Evolutionary conservation across 2,329 filamentous ascomycete species (phyloP), one percentile per base, ranked within the genome.

Genomic region (Chaetomiaceae sp.): DNA sequence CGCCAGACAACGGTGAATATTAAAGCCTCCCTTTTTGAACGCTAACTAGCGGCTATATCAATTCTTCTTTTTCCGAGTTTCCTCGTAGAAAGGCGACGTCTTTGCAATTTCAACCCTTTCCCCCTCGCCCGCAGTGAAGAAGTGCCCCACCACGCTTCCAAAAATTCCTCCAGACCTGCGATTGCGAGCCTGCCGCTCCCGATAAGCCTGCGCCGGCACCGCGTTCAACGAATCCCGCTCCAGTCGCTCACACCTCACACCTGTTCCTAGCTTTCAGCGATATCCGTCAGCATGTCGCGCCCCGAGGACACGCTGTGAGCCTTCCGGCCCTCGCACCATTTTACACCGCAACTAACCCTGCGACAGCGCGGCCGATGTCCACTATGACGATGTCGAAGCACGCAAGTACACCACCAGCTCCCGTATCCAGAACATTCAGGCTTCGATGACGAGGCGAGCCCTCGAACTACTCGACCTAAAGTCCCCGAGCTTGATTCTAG

Each of bases 371-470:
- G 92, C 94, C 60, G 94, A 99, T 74, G 86, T 97, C 67, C 95
- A 95, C 77, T 99, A 99, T 80, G 87, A 96, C 77, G 92, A 97
- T 74, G 78, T 79, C 70, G 92, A 96, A 77, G 92, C 94, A 29
- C 87, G 89, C 69, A 97, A 97, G 78, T 99, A 99, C 77, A 97
- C 94, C 8, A 96, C 92, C 4, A 92, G 85, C 59, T 96, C 90
- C 4, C 90, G 94, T 59, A 97, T 99, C 67, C 89, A 94, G 66
- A 90, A 89, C 63, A 96, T 99, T 64, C 94, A 99, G 71, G 87
- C 91, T 0, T 82, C 84, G 58, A 99, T 99, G 94, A 96, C 94
- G 25, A 80, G 90, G 62, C 88, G 94, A 52, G 94, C 94, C 30
- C 87, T 99, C 58, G 86, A 94, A 67, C 87, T 99, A 14, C 89